phyloP scores from a whole-genome alignment of 2,329 filamentous ascomycete genomes.

The Meredithiella fracta region DNA sequence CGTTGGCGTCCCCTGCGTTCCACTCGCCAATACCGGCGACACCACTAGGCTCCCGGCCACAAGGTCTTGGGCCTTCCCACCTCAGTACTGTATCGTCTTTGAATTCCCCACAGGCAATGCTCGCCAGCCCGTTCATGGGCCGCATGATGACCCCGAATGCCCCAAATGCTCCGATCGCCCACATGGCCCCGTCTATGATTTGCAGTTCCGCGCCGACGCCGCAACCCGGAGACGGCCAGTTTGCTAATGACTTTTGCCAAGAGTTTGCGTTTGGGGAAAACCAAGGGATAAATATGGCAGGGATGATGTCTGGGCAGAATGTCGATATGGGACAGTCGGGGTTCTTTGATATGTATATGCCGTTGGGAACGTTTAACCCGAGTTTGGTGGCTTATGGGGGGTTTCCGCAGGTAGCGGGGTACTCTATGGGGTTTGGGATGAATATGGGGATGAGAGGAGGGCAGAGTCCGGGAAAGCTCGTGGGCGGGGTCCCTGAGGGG shows the following conservation, averaged over 20 bases:
- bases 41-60: background rate
- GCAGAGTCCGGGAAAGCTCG: too few species aligned
- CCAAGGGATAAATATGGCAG: background rate
- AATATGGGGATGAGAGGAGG: background rate
- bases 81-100: background rate
- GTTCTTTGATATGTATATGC: background rate
- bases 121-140: background rate
- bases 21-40: background rate
- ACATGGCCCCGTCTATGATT: background rate
- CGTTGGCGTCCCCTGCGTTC: background rate
- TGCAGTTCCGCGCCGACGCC: background rate
- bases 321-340: background rate
- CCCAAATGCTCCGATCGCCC: background rate
- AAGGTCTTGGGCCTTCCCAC: background rate
- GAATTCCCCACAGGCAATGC: background rate
- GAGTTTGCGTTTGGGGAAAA: background rate
- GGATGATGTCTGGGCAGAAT: background rate
- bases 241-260: background rate
- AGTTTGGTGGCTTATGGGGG: background rate
- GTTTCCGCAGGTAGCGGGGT: background rate
- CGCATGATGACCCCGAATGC: background rate
- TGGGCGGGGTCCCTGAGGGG: too few species aligned
- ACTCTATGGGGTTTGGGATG: background rate
- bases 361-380: background rate
- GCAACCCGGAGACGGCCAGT: background rate